These are phyloP conservation scores for Fusarium solani-melongenae DNA, from an alignment of 2,329 filamentous ascomycete genomes.

Conservation along the genomic window DNA sequence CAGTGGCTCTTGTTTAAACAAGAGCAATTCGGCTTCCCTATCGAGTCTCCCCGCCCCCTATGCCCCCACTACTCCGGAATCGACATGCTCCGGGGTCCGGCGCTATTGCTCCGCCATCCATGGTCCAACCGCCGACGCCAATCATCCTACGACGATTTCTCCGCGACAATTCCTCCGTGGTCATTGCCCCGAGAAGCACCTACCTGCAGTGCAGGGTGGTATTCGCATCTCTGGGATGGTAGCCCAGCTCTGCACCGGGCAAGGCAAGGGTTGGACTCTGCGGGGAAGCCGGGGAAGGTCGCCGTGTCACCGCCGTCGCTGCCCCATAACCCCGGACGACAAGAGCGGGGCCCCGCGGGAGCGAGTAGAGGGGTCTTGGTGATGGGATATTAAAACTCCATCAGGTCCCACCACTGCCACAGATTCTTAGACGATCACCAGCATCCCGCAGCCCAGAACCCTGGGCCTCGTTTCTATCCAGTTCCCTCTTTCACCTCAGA, in stretches of 20 bases:
- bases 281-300: background rate
- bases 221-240: background rate
- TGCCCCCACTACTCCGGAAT: background rate
- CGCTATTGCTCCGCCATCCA: background rate
- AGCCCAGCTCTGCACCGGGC: background rate
- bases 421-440: background rate
- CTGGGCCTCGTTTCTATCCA: background rate
- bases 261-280: background rate
- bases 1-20: background rate
- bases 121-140: background rate
- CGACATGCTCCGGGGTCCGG: background rate
- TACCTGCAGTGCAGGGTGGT: background rate
- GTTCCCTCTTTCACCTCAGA: background rate
- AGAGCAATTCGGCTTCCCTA: background rate
- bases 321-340: background rate
- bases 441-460: background rate
- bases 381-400: background rate
- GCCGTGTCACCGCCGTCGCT: background rate
- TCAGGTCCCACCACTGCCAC: background rate
- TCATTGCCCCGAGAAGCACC: background rate
- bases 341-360: background rate
- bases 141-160: background rate
- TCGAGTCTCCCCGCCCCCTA: background rate
- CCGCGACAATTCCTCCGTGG: background rate
- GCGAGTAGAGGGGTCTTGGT: background rate